Conservation (phyloP, 208 protist species). For the Acanthamoeba healyi region DNA sequence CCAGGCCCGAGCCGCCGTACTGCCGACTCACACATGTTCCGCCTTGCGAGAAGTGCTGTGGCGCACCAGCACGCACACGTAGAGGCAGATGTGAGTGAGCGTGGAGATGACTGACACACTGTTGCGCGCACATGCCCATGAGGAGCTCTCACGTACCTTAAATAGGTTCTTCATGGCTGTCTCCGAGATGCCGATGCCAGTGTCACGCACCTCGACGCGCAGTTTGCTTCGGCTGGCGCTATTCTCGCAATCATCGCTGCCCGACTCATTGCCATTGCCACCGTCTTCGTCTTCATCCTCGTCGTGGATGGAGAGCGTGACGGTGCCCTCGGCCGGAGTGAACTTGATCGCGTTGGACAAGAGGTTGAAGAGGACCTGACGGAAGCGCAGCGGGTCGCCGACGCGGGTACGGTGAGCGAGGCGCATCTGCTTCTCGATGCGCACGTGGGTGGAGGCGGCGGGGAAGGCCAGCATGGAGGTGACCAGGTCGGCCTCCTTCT, state of each 20-base stretch:
- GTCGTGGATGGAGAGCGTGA: not conserved
- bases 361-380: conserved; percentile 72
- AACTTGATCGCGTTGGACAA: conserved; percentile 74
- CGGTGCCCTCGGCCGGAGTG: conserved; percentile 36
- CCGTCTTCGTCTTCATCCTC: not conserved
- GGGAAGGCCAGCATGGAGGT: conserved; percentile 19
- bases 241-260: too few relatives aligned
- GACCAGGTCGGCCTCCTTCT: conserved; percentile 17
- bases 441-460: not conserved
- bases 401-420: not conserved
- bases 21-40: conserved; percentile 14
- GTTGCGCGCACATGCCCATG: not conserved
- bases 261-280: too few relatives aligned
- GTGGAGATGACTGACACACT: not conserved
- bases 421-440: not conserved
- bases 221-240: not conserved
- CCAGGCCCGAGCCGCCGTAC: conserved; percentile 78
- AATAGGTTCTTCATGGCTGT: conserved; percentile 75
- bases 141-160: not conserved
- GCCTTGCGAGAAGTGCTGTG: conserved; percentile 57
- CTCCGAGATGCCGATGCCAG: conserved; percentile 82
- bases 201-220: conserved; percentile 78
- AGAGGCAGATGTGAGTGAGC: not conserved
- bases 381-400: conserved; percentile 77
- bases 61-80: not conserved